A percentile compares a stretch with the other conserved stretches of the same genome.
These are phyloP conservation scores for Arabis alpina DNA, from an alignment of 345 rosid genomes.

Conservation along the genomic window DNA sequence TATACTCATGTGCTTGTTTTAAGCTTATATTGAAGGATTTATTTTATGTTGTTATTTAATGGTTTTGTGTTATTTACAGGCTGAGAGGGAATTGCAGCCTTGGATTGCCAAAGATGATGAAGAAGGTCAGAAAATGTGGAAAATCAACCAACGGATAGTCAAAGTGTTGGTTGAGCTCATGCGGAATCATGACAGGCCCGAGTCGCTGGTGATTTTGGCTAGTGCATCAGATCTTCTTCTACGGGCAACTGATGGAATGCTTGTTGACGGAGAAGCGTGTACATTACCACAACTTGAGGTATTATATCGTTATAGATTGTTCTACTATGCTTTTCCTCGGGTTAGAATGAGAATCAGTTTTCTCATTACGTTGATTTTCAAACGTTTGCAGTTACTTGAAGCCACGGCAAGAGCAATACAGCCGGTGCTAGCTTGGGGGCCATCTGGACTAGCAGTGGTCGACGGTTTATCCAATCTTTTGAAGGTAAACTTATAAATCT, in stretches of 20 bases:
- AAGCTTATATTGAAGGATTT: constrained; percentile 5
- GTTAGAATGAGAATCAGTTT: constrained; percentile 3
- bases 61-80: constrained; percentile 58
- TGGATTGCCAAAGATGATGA: constrained; percentile 98
- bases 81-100: constrained; percentile 94
- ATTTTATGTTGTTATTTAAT: constrained; percentile 19
- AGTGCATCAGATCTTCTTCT: constrained; percentile 95
- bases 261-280: constrained; percentile 97
- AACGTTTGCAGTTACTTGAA: constrained; percentile 75
- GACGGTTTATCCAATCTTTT: constrained; percentile 90
- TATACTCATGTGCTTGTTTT: not conserved
- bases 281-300: constrained; percentile 97
- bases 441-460: constrained; percentile 83
- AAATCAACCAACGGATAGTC: constrained; percentile 90
- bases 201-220: constrained; percentile 83
- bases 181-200: constrained; percentile 88
- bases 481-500: constrained; percentile 55
- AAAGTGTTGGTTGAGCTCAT: constrained; percentile 87
- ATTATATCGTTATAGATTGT: constrained; percentile 21
- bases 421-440: constrained; percentile 81
- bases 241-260: constrained; percentile 97
- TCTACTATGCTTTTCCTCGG: constrained; percentile 1
- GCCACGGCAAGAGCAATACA: constrained; percentile 95
- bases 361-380: constrained; percentile 13
- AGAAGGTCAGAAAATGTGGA: constrained; percentile 94